Base-by-base conservation (phyloP, 306 rosid genomes). In the Luffa aegyptiaca region DNA sequence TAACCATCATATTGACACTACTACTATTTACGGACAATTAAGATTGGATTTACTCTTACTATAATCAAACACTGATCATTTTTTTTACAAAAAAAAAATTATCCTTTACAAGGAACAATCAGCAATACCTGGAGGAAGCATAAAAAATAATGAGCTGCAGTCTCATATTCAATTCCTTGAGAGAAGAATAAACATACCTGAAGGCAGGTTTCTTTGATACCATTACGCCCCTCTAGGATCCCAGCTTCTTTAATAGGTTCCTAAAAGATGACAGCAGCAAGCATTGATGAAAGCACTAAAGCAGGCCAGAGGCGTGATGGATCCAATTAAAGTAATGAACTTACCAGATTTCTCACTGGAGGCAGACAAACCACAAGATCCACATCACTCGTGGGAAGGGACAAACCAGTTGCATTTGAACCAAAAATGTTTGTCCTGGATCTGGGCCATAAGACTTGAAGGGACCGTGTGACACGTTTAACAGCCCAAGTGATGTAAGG, bases 211-310 rank as follows among this genome's bases (percentile, higher is more conserved):
- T 94, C 98, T 85, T 94, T 94, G 41, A 94, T 94, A 78, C 98
- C 98, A 88, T 94, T 94, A 71, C 98, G 97, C 33, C 98, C 98
- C 87, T 94, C 98, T 85, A 94, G 79, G 88, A 94, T 94, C 79
- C 98, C 98, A 86, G 98, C 98, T 90, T 94, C 98, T 88, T 92
- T 94, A 76, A 94, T 94, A 72, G 98, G 98, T 86, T 94, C 98
- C 98, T 94, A 80, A 83, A 79, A 79, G 68, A 62, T 72, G 81
- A 14, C 62, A 8, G 70, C 31, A 81, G 75, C 41, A 46, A 56
- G 6, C 41, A 42, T 44, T 39, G 26, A 41, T 72, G 17, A 58
- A 53, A 77, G 78, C 77, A 79, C 71, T 14, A 52, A 56, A 55
- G 82, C 16, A 52, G 42, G 46, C 58, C 12, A 68, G n/a, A 58